These are phyloP conservation scores for Gentiana macrophylla DNA, from an alignment of 257 asterid genomes.

Conservation along the genomic window DNA sequence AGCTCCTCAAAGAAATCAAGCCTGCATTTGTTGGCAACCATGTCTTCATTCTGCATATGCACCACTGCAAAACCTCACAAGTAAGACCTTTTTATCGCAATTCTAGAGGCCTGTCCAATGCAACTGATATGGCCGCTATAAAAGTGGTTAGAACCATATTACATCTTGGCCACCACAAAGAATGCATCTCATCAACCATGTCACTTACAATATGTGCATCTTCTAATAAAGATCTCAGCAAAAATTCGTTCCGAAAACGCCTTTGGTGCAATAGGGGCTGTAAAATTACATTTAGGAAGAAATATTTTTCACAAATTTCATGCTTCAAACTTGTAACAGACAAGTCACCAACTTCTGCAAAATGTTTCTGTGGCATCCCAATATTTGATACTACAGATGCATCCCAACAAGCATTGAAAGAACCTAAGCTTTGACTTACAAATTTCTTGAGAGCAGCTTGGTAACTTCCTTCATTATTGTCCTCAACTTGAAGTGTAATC, in stretches of 20 bases:
- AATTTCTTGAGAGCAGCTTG: constrained; percentile 88
- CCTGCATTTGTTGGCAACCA: too few species aligned
- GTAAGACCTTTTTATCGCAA: too few species aligned
- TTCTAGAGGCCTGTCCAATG: too few species aligned
- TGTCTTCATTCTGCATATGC: too few species aligned
- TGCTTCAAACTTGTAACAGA: constrained; percentile 61
- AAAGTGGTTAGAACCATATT: too few species aligned
- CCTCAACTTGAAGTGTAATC: constrained; percentile 36
- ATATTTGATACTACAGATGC: constrained; percentile 29
- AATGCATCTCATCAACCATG: too few species aligned
- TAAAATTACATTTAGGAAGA: constrained; percentile 93
- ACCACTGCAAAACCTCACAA: too few species aligned
- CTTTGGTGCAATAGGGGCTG: constrained; percentile 94
- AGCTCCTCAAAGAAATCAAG: too few species aligned
- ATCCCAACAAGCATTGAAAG: constrained; percentile 40
- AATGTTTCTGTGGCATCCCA: constrained; percentile 26
- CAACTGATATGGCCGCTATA: too few species aligned
- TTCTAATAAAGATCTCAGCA: constrained; percentile 51
- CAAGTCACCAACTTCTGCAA: constrained; percentile 25
- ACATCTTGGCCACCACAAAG: too few species aligned
- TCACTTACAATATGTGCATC: constrained; percentile 76
- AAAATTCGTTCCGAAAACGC: constrained; percentile 73
- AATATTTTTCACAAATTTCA: constrained; percentile 91
- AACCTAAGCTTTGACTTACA: constrained; percentile 85
- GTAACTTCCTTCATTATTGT: constrained; percentile 85